A percentile compares a stretch with the other conserved stretches of the same genome.
Conservation (phyloP, 805 yeast species). For the Metschnikowia koreensis region DNA sequence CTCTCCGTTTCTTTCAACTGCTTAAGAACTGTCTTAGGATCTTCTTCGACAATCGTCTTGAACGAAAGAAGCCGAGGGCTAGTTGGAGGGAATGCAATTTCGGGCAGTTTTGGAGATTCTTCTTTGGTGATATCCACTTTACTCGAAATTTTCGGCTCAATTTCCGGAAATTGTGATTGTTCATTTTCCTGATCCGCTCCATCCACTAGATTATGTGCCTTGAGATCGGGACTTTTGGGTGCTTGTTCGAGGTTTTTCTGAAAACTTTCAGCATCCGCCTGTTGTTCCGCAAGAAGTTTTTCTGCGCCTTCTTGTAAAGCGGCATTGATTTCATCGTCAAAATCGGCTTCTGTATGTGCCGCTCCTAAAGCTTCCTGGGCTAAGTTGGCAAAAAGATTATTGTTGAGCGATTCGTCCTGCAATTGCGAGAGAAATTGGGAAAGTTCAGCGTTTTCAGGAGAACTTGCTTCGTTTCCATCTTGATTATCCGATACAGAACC, state of each 20-base stretch:
- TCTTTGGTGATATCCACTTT: no score
- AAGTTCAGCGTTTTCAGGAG: slow-evolving; percentile 1
- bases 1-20: slow-evolving; percentile 14
- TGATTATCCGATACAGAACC: not conserved
- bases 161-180: no score
- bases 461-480: not conserved
- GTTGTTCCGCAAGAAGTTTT: not conserved
- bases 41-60: slow-evolving; percentile 12
- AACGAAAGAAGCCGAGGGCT: slow-evolving; percentile 7
- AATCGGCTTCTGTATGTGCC: not conserved
- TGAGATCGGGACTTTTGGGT: not conserved
- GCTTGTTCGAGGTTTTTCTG: not conserved
- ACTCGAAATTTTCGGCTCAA: no score
- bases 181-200: not conserved
- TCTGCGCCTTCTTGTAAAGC: not conserved
- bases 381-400: not conserved
- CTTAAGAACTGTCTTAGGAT: slow-evolving; percentile 10
- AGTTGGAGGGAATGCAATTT: not conserved
- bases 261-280: not conserved
- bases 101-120: no score
- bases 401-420: not conserved
- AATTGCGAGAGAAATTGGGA: not conserved
- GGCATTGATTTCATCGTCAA: not conserved
- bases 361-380: slow-evolving; percentile 1
- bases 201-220: no score